Evolutionary conservation across 2,329 filamentous ascomycete genomes (phyloP).

Genomic region (Claviceps sp.): DNA sequence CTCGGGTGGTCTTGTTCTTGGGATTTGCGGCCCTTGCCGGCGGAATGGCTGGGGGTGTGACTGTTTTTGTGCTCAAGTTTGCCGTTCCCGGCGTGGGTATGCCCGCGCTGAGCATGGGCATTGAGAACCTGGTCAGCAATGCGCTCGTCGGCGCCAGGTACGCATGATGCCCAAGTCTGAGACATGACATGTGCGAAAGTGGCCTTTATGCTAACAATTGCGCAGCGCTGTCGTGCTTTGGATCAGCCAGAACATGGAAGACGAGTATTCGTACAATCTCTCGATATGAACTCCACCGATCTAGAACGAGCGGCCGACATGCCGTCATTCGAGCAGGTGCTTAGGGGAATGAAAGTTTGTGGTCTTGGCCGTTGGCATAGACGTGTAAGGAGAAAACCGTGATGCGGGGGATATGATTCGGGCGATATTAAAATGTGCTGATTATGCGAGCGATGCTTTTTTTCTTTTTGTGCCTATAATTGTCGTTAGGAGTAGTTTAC

Average conservation of each 20-base stretch:
- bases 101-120: constrained; percentile 50
- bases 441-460: neutral
- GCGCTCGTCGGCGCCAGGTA: constrained; percentile 47
- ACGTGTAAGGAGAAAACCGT: neutral
- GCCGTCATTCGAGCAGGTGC: too few relatives aligned
- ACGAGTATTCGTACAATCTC: constrained; percentile 57
- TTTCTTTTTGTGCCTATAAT: neutral
- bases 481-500: neutral
- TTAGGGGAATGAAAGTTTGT: too few relatives aligned
- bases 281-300: constrained; percentile 24
- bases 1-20: constrained; percentile 52
- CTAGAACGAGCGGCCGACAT: too few relatives aligned
- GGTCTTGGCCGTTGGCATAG: neutral
- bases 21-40: constrained; percentile 53
- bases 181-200: neutral
- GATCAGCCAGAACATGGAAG: constrained; percentile 61
- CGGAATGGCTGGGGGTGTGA: constrained; percentile 57
- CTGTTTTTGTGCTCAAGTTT: constrained; percentile 53
- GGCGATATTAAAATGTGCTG: neutral
- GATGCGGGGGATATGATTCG: neutral
- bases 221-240: constrained; percentile 48
- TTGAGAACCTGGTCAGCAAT: constrained; percentile 54
- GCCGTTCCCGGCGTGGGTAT: constrained; percentile 42
- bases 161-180: constrained; percentile 11
- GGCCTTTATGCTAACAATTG: constrained; percentile 6